Conservation (phyloP, 2,329 filamentous ascomycete genomes). For the Laburnicola sp. region DNA sequence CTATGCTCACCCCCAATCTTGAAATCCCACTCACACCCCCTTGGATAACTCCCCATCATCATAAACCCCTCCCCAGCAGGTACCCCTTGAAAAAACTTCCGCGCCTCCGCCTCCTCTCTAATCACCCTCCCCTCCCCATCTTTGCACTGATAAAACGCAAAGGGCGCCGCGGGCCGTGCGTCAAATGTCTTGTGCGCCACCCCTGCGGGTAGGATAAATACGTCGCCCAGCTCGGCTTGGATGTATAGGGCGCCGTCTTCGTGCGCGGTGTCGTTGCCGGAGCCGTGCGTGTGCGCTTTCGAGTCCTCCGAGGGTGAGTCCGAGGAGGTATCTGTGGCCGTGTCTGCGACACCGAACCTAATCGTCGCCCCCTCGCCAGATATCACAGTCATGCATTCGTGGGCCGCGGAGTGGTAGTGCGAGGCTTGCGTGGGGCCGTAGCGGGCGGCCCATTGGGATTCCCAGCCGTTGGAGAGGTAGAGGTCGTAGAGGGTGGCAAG, state of each 20-base stretch:
- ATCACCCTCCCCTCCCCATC: slow-evolving; percentile 22
- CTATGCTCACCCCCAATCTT: slow-evolving; percentile 50
- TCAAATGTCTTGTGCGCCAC: slow-evolving; percentile 59
- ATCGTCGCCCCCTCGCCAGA: slow-evolving; percentile 56
- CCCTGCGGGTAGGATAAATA: slow-evolving; percentile 62
- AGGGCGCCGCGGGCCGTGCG: slow-evolving; percentile 43
- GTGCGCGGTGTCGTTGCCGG: slow-evolving; percentile 17
- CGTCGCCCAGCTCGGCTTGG: slow-evolving; percentile 56
- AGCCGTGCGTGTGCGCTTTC: slow-evolving; percentile 47
- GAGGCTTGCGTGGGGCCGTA: slow-evolving; percentile 59
- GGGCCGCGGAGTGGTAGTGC: slow-evolving; percentile 60
- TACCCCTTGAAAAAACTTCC: slow-evolving; percentile 43
- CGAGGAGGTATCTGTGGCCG: slow-evolving; percentile 11
- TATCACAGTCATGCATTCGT: slow-evolving; percentile 63
- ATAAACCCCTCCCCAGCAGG: slow-evolving; percentile 51
- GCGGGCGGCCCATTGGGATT: slow-evolving; percentile 60
- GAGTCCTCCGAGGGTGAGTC: slow-evolving; percentile 31
- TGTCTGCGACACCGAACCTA: slow-evolving; percentile 59
- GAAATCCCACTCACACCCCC: slow-evolving; percentile 56
- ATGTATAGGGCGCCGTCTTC: slow-evolving; percentile 57
- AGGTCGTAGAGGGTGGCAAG: slow-evolving; percentile 47
- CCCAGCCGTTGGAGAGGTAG: slow-evolving; percentile 56
- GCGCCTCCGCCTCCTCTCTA: slow-evolving; percentile 36
- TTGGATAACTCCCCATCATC: slow-evolving; percentile 63
- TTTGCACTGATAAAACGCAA: slow-evolving; percentile 52